Base-by-base conservation (phyloP, 78 protist species). In the Neovahlkampfia damariscottae region DNA sequence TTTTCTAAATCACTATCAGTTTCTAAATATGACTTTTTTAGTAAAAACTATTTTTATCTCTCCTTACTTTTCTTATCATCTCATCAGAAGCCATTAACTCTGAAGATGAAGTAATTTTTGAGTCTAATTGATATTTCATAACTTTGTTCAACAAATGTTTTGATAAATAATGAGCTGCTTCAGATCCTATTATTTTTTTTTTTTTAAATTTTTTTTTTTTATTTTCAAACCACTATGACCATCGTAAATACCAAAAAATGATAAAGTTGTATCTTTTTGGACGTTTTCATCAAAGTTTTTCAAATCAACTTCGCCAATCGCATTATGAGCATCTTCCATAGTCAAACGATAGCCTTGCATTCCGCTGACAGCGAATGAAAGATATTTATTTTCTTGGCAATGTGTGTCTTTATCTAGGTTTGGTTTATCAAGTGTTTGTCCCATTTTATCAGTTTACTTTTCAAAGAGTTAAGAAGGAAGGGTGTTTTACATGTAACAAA, bases 161-260 rank as follows among this genome's bases (percentile, higher is more conserved):
- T 28, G 70, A 28, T 19, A 19, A 69, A 19, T n/a, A 19, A 69
- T n/a, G 19, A 32, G 19, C 67, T 28, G 19, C 19, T 10, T 19
- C 19, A n/a, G 19, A 19, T 28, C 19, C 19, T 69, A 69, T 19
- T 28, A 10, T n/a, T 19, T 69, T n/a, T n/a, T n/a, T n/a, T n/a
- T n/a, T n/a, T n/a, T n/a, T n/a, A n/a, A n/a, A n/a, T n/a, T n/a
- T n/a, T n/a, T n/a, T n/a, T n/a, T n/a, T n/a, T n/a, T n/a, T n/a
- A n/a, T n/a, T n/a, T n/a, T n/a, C n/a, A n/a, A n/a, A 69, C 83
- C 77, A 70, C 72, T 35, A 30, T 80, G 78, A 40, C 78, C 78
- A 41, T 72, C 83, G 70, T 40, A 80, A 1, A 80, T 76, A 3
- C 68, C 83, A 1, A 7, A 80, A 4, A 40, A 3, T 4, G 72